Conservation (phyloP, 768 basidiomycete genomes). For the Clavulina sp. region DNA sequence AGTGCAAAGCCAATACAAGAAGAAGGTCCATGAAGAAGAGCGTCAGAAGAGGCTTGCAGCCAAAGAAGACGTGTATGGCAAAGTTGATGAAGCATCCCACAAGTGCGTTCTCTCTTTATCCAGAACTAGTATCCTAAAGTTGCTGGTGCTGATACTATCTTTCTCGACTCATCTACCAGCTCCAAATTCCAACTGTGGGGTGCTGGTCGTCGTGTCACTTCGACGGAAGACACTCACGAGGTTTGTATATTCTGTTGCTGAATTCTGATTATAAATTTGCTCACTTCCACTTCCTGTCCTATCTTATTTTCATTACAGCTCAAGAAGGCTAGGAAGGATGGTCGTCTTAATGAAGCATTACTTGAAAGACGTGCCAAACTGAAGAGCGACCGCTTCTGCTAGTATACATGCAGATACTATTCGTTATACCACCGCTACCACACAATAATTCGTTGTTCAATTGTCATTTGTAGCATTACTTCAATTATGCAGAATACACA, state of each 20-base stretch:
- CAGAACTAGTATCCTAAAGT: not conserved
- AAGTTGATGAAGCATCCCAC: conserved; percentile 53
- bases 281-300: not conserved
- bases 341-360: conserved; percentile 62
- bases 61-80: conserved; percentile 20
- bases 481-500: too few species aligned
- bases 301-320: conserved; percentile 28
- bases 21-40: conserved; percentile 55
- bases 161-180: conserved; percentile 21
- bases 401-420: too few species aligned
- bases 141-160: not conserved
- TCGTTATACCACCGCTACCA: too few species aligned
- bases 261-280: too few species aligned
- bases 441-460: too few species aligned
- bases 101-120: conserved; percentile 53
- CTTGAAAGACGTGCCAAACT: conserved; percentile 67
- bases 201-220: conserved; percentile 54
- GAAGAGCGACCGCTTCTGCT: conserved; percentile 29
- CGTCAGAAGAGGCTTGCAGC: conserved; percentile 49
- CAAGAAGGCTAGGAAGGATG: conserved; percentile 61
- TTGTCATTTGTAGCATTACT: too few species aligned
- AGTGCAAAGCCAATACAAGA: conserved; percentile 77
- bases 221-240: conserved; percentile 53
- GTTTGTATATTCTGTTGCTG: conserved; percentile 30
- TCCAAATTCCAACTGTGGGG: conserved; percentile 72